Evolutionary conservation across 78 protist genomes (phyloP).

Genomic region (Salpingoeca rosetta): DNA sequence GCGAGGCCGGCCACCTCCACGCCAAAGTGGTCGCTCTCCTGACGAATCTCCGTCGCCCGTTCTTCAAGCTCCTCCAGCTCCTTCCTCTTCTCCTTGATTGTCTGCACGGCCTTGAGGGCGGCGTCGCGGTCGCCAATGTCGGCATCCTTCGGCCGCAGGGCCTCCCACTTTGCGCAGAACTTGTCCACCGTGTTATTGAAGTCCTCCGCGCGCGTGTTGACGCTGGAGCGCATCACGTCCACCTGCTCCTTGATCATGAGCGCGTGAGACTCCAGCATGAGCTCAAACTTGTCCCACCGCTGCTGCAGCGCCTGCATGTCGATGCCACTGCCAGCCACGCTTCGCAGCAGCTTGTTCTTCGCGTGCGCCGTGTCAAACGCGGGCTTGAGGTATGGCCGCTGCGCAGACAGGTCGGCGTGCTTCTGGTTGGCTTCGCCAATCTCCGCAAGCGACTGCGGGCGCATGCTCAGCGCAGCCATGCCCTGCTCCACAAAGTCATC

Average conservation of each 20-base stretch:
- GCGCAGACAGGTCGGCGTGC: neutral
- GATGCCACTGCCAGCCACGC: constrained; percentile 3
- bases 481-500: constrained; percentile 14
- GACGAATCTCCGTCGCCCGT: neutral
- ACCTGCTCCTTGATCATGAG: constrained; percentile 25
- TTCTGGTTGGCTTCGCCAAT: constrained; percentile 25
- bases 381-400: neutral
- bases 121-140: neutral
- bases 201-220: neutral
- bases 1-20: constrained; percentile 6
- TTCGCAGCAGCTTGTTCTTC: constrained; percentile 26
- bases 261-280: constrained; percentile 28
- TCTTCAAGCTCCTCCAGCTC: constrained; percentile 24
- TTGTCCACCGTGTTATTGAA: neutral
- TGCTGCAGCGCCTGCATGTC: neutral
- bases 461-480: constrained; percentile 9
- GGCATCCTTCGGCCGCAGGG: constrained; percentile 31
- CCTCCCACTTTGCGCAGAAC: constrained; percentile 32
- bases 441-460: constrained; percentile 41
- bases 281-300: constrained; percentile 37
- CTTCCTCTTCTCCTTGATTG: constrained; percentile 9
- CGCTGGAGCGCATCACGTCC: constrained; percentile 2
- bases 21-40: constrained; percentile 31
- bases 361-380: neutral
- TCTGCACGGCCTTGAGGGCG: neutral